Evolutionary conservation across 139 green algal genomes (phyloP).

Genomic region (Chlamydomonas asymmetrica): DNA sequence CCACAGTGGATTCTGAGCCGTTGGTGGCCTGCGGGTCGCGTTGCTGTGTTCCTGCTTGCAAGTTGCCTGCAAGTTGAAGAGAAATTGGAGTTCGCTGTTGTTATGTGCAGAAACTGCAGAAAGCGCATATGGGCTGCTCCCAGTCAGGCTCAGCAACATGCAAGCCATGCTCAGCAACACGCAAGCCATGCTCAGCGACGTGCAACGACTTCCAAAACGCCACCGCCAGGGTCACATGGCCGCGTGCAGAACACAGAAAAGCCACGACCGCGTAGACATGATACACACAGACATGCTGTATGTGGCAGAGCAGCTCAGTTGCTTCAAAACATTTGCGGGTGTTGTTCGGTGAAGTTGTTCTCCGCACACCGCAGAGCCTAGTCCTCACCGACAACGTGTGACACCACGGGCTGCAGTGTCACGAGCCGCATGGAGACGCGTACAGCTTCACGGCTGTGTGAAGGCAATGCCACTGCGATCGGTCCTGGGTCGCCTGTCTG

Average conservation of each 20-base stretch:
- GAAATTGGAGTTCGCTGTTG: neutral
- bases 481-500: slow-evolving; percentile 21
- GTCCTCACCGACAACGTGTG: neutral
- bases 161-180: too few relatives aligned
- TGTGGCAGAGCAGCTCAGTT: too few relatives aligned
- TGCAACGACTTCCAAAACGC: too few relatives aligned
- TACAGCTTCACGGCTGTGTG: neutral
- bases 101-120: neutral
- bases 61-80: neutral
- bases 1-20: neutral
- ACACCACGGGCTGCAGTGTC: neutral
- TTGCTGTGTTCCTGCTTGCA: neutral
- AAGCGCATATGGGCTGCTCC: too few relatives aligned
- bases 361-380: neutral
- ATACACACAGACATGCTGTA: too few relatives aligned
- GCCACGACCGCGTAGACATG: too few relatives aligned
- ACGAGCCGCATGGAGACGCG: neutral
- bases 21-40: neutral
- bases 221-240: too few relatives aligned
- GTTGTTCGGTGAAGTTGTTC: neutral
- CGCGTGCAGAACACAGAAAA: too few relatives aligned
- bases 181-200: too few relatives aligned
- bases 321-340: neutral
- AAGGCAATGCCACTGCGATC: neutral
- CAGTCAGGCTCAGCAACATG: too few relatives aligned